Conservation (phyloP, 2,329 filamentous ascomycete species). For the Cladobotryum protrusum region DNA sequence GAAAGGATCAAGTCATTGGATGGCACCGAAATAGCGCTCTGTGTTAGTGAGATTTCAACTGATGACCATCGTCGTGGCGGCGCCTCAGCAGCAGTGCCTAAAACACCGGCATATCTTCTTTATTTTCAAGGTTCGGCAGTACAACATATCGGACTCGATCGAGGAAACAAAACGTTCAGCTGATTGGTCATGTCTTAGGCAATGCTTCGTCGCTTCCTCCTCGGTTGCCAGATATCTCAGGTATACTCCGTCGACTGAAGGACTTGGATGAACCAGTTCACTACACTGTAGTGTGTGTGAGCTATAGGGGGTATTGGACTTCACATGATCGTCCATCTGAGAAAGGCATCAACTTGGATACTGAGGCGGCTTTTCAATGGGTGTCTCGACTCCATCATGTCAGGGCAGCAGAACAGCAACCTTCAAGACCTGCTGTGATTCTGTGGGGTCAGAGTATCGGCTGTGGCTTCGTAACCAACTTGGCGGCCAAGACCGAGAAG, state of each 20-base stretch:
- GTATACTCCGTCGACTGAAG: constrained; percentile 41
- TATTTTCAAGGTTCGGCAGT: constrained; percentile 46
- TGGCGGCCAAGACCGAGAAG: constrained; percentile 35
- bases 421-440: constrained; percentile 38
- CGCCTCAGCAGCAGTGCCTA: constrained; percentile 1
- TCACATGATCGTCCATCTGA: constrained; percentile 67
- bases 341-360: constrained; percentile 62
- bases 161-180: not conserved
- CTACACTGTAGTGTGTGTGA: constrained; percentile 49
- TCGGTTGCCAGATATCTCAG: constrained; percentile 50
- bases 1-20: constrained; percentile 55
- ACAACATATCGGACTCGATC: not conserved
- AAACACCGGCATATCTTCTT: constrained; percentile 44
- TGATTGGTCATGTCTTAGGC: constrained; percentile 31
- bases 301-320: constrained; percentile 72
- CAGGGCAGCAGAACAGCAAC: constrained; percentile 13
- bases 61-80: constrained; percentile 3
- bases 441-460: constrained; percentile 78
- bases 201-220: constrained; percentile 55
- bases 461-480: constrained; percentile 61
- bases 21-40: constrained; percentile 58
- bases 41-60: constrained; percentile 39
- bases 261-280: constrained; percentile 28
- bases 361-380: constrained; percentile 59
- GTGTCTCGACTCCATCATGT: constrained; percentile 38